Evolutionary conservation across 2,329 filamentous ascomycete species (phyloP).

Genomic region (Penicillium griseofulvum): DNA sequence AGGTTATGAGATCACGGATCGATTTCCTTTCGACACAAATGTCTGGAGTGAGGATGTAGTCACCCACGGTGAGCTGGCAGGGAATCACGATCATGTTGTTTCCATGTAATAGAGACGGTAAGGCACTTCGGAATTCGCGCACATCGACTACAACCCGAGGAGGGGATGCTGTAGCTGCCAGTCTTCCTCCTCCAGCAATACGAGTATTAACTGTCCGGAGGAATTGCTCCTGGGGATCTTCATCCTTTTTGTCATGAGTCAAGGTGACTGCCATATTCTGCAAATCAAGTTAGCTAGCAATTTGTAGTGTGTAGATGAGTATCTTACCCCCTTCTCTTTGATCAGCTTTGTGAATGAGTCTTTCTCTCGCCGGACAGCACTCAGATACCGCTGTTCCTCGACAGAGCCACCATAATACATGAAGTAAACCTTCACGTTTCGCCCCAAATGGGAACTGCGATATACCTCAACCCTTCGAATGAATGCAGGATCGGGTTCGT

Average conservation of each 20-base stretch:
- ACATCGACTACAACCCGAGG: constrained; percentile 93
- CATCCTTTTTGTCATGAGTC: constrained; percentile 67
- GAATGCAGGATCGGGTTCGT: constrained; percentile 91
- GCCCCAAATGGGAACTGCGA: constrained; percentile 84
- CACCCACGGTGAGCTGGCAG: constrained; percentile 92
- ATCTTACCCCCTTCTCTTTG: constrained; percentile 72
- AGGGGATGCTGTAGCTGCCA: constrained; percentile 79
- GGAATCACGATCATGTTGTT: constrained; percentile 85
- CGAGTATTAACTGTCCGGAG: constrained; percentile 93
- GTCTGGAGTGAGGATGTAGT: constrained; percentile 87
- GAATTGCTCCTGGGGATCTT: constrained; percentile 87
- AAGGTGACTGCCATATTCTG: constrained; percentile 83
- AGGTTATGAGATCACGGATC: constrained; percentile 83
- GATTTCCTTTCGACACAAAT: constrained; percentile 96
- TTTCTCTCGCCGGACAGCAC: constrained; percentile 87
- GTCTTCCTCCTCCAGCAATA: constrained; percentile 86
- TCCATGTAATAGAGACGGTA: constrained; percentile 87
- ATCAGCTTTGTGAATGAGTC: constrained; percentile 94
- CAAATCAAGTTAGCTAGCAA: constrained; percentile 13
- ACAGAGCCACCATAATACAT: constrained; percentile 94
- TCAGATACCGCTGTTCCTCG: constrained; percentile 91
- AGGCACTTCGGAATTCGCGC: constrained; percentile 88
- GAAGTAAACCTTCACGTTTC: constrained; percentile 90
- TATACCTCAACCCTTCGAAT: constrained; percentile 95
- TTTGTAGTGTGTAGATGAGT: background rate